These are phyloP conservation scores for Dissoconium aciculare DNA, from an alignment of 2,329 filamentous ascomycete species.

Conservation along the genomic window DNA sequence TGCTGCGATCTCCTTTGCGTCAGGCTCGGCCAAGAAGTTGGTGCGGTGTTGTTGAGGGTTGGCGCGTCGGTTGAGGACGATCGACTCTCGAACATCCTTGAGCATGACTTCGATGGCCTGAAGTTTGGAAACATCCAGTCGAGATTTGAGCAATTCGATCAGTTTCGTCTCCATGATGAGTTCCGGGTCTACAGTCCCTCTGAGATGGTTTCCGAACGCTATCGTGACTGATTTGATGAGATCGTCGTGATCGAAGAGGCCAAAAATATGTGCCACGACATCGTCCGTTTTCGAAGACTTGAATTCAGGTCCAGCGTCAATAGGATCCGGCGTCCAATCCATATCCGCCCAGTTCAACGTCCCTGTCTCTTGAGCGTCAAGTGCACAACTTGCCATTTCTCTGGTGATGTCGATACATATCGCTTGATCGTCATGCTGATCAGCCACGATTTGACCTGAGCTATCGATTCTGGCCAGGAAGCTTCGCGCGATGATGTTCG, in stretches of 20 bases:
- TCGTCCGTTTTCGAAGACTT: constrained; percentile 78
- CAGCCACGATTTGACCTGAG: constrained; percentile 17
- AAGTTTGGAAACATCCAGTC: constrained; percentile 71
- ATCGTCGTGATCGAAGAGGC: constrained; percentile 75
- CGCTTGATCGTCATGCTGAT: constrained; percentile 32
- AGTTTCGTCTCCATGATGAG: constrained; percentile 73
- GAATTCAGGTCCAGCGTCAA: constrained; percentile 82
- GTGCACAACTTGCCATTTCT: constrained; percentile 46
- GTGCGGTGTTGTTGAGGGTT: constrained; percentile 15
- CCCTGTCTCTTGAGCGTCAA: constrained; percentile 35
- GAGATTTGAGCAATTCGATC: constrained; percentile 70
- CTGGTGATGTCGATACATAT: constrained; percentile 50
- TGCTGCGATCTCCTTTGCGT: constrained; percentile 20
- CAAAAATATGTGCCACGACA: constrained; percentile 79
- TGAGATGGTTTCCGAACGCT: constrained; percentile 70
- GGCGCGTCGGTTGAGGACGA: constrained; percentile 38
- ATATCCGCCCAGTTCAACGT: constrained; percentile 84
- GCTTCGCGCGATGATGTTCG: constrained; percentile 61
- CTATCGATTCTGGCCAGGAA: constrained; percentile 49
- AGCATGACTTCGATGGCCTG: constrained; percentile 98
- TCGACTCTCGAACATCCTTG: constrained; percentile 74
- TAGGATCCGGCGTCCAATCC: constrained; percentile 81
- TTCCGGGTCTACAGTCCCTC: constrained; percentile 43
- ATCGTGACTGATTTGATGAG: constrained; percentile 91
- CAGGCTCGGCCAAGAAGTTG: constrained; percentile 11